A percentile compares a stretch with the other conserved stretches of the same genome.
Conservation (phyloP, 1,139 yeast genomes). For the Blastobotrys illinoisensis region DNA sequence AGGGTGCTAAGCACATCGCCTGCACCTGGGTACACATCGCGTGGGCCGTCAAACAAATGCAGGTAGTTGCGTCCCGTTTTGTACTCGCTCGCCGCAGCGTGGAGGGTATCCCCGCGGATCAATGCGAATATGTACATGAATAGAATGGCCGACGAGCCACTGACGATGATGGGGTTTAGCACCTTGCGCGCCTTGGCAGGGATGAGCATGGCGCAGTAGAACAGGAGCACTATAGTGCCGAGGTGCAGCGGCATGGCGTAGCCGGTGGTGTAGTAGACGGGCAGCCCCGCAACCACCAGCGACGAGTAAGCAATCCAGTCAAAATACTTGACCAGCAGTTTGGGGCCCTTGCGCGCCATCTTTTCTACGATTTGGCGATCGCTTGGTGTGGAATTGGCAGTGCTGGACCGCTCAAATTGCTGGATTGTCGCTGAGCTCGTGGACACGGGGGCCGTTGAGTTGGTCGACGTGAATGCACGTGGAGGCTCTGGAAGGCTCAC, state of each 20-base stretch:
- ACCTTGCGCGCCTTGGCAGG: constrained; percentile 45
- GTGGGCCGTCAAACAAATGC: constrained; percentile 43
- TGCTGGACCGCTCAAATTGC: neutral
- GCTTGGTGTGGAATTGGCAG: neutral
- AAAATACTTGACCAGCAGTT: constrained; percentile 40
- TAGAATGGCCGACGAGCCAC: constrained; percentile 57
- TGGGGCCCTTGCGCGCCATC: neutral
- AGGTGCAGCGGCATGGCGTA: constrained; percentile 60
- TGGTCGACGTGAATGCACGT: neutral
- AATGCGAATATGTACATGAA: constrained; percentile 54
- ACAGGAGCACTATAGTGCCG: constrained; percentile 52
- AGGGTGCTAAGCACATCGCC: constrained; percentile 68
- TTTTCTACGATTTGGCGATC: neutral
- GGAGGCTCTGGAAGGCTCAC: neutral
- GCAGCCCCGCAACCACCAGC: constrained; percentile 47
- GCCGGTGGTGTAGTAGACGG: constrained; percentile 39
- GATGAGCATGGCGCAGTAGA: constrained; percentile 47
- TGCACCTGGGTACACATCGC: constrained; percentile 54
- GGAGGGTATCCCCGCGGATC: constrained; percentile 41
- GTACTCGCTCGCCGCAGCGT: constrained; percentile 51
- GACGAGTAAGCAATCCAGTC: constrained; percentile 51
- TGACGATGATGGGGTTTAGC: constrained; percentile 66
- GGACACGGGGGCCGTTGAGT: neutral
- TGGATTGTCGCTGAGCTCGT: neutral
- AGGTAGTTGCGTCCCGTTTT: constrained; percentile 67